phyloP scores from a whole-genome alignment of 2,329 filamentous ascomycete species.

The Rhynchosporium agropyri region DNA sequence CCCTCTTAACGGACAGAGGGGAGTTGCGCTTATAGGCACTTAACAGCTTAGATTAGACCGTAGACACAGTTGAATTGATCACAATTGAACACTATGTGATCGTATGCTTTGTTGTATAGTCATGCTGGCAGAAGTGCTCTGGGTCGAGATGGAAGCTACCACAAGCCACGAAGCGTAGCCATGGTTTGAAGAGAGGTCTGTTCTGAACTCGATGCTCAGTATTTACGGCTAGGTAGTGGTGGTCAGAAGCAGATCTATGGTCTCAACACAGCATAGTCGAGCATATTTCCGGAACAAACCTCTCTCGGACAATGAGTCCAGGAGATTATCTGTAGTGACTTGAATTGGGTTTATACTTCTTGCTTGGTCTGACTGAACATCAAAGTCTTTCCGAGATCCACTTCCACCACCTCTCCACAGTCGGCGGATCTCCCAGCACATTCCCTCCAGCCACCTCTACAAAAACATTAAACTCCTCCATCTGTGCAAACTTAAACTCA shows the following conservation, averaged over 20 bases:
- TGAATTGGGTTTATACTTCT: not conserved
- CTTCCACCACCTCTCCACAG: slow-evolving; percentile 82
- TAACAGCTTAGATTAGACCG: slow-evolving; percentile 14
- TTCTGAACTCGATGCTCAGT: too few relatives aligned
- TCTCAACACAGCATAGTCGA: too few relatives aligned
- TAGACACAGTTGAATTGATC: too few relatives aligned
- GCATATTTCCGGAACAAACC: too few relatives aligned
- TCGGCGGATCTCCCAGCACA: slow-evolving; percentile 65
- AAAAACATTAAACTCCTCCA: slow-evolving; percentile 80
- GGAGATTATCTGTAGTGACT: not conserved
- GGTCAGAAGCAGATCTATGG: too few relatives aligned
- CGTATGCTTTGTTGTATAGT: not conserved
- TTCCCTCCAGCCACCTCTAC: slow-evolving; percentile 79
- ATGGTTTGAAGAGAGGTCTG: too few relatives aligned
- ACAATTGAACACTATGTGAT: too few relatives aligned
- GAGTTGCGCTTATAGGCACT: slow-evolving; percentile 19
- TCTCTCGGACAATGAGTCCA: too few relatives aligned
- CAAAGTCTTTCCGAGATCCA: slow-evolving; percentile 83
- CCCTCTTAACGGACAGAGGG: slow-evolving; percentile 5
- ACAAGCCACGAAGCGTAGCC: too few relatives aligned
- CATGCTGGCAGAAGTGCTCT: not conserved
- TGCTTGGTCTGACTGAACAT: not conserved
- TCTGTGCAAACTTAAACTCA: slow-evolving; percentile 76
- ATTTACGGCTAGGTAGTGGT: too few relatives aligned
- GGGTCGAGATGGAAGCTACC: too few relatives aligned